These are phyloP conservation scores for Plasmodium gonderi DNA, from an alignment of 169 alveolate species.

Conservation along the genomic window DNA sequence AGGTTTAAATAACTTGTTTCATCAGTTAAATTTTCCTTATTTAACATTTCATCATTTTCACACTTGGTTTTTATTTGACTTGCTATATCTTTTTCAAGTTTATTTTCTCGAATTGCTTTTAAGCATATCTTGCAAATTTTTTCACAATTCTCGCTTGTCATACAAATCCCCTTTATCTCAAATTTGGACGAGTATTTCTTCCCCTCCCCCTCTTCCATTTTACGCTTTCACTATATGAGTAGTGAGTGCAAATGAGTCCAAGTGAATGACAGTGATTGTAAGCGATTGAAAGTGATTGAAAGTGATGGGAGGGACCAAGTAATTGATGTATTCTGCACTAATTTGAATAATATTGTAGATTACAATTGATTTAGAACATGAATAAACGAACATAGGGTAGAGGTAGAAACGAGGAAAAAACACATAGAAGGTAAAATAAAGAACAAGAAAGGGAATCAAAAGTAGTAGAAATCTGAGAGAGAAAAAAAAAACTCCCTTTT, in stretches of 20 bases:
- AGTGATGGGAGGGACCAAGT: too few relatives aligned
- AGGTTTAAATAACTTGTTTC: slow-evolving; percentile 3
- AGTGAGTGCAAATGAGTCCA: neutral
- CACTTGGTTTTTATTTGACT: slow-evolving; percentile 68
- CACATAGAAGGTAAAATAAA: too few relatives aligned
- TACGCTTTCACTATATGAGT: neutral
- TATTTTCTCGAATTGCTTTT: slow-evolving; percentile 68
- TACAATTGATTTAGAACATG: too few relatives aligned
- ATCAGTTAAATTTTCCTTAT: slow-evolving; percentile 56
- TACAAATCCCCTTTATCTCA: slow-evolving; percentile 71
- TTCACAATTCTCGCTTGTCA: slow-evolving; percentile 67
- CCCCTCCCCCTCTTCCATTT: slow-evolving; percentile 25
- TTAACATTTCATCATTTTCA: slow-evolving; percentile 66
- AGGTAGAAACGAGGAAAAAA: too few relatives aligned
- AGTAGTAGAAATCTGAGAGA: too few relatives aligned
- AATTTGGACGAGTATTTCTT: slow-evolving; percentile 61
- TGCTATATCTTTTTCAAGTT: slow-evolving; percentile 69
- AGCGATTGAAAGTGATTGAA: neutral
- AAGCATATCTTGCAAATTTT: slow-evolving; percentile 45
- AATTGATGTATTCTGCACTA: too few relatives aligned
- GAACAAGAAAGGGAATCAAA: too few relatives aligned
- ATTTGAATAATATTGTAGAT: too few relatives aligned
- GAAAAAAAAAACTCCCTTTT: too few relatives aligned
- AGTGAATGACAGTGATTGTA: neutral
- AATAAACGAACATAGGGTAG: too few relatives aligned